Percentiles rank a stretch among this genome's conserved stretches.
Conservation (phyloP, 2,329 filamentous ascomycete species). For the Clathrospora elynae region DNA sequence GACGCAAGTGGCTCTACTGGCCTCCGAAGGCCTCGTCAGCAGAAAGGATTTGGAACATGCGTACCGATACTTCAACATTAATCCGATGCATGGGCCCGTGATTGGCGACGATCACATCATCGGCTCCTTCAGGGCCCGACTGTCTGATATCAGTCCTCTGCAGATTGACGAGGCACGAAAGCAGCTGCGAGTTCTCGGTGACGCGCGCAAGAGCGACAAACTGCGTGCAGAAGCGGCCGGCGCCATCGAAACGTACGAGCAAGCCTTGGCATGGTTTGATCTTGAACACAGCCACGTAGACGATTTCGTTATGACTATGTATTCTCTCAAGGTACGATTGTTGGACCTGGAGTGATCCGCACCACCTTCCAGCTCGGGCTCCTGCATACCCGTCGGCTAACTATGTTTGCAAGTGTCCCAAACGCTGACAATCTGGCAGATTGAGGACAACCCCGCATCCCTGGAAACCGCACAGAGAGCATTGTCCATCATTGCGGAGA, state of each 20-base stretch:
- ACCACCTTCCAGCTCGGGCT: neutral
- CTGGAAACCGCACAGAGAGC: constrained; percentile 60
- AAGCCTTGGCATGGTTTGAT: constrained; percentile 67
- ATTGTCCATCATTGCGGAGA: constrained; percentile 62
- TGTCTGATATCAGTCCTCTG: constrained; percentile 59
- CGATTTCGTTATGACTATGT: constrained; percentile 64
- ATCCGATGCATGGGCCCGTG: constrained; percentile 44
- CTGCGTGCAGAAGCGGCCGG: constrained; percentile 65
- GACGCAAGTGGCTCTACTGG: constrained; percentile 62
- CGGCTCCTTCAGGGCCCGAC: constrained; percentile 63
- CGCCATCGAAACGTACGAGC: constrained; percentile 64
- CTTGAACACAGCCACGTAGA: constrained; percentile 56
- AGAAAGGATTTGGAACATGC: constrained; percentile 62
- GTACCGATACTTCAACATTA: constrained; percentile 64
- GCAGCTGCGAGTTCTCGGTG: constrained; percentile 64
- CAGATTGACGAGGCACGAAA: constrained; percentile 62
- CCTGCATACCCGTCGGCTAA: constrained; percentile 1
- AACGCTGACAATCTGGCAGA: constrained; percentile 43
- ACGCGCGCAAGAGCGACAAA: constrained; percentile 60
- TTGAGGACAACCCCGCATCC: constrained; percentile 57
- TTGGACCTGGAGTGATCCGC: too few relatives aligned
- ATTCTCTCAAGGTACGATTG: constrained; percentile 58
- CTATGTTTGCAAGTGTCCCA: neutral
- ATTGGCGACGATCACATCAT: constrained; percentile 66
- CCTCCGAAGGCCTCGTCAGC: constrained; percentile 63